Percentiles rank a stretch among this genome's conserved stretches.
phyloP scores from a whole-genome alignment of 2,329 filamentous ascomycete genomes.

The Phialophora chinensis region DNA sequence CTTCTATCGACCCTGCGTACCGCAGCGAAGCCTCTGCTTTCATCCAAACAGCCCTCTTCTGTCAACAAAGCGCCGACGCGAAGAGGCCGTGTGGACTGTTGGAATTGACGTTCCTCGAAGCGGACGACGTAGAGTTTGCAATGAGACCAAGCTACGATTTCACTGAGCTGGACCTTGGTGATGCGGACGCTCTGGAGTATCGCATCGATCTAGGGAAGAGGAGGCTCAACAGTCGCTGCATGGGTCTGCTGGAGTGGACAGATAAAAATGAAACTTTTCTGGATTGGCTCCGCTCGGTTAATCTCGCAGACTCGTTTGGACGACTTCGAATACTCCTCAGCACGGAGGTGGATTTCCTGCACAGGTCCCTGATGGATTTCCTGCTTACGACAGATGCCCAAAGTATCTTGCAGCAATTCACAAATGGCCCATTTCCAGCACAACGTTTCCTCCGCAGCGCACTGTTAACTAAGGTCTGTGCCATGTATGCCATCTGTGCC shows the following conservation, averaged over 20 bases:
- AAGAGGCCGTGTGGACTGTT: neutral
- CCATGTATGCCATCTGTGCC: neutral
- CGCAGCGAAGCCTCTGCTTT: slow-evolving; percentile 23
- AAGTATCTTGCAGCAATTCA: neutral
- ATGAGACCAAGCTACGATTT: neutral
- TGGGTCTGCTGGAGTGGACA: neutral
- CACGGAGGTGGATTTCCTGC: neutral
- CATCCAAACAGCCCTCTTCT: slow-evolving; percentile 26
- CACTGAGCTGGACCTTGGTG: neutral
- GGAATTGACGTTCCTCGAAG: neutral
- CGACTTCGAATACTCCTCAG: neutral
- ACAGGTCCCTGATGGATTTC: neutral
- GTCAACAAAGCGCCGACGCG: neutral
- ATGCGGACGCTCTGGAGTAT: neutral
- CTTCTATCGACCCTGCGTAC: slow-evolving; percentile 18
- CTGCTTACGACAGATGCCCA: neutral
- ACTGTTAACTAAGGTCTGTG: neutral
- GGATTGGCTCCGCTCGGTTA: too few species aligned
- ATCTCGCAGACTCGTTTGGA: too few species aligned
- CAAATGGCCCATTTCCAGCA: neutral
- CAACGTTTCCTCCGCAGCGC: neutral
- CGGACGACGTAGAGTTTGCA: neutral
- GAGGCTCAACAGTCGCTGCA: neutral
- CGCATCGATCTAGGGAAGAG: neutral
- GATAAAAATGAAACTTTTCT: too few species aligned